Evolutionary conservation across 805 yeast genomes (phyloP).

Genomic region (Starmerella sp.): DNA sequence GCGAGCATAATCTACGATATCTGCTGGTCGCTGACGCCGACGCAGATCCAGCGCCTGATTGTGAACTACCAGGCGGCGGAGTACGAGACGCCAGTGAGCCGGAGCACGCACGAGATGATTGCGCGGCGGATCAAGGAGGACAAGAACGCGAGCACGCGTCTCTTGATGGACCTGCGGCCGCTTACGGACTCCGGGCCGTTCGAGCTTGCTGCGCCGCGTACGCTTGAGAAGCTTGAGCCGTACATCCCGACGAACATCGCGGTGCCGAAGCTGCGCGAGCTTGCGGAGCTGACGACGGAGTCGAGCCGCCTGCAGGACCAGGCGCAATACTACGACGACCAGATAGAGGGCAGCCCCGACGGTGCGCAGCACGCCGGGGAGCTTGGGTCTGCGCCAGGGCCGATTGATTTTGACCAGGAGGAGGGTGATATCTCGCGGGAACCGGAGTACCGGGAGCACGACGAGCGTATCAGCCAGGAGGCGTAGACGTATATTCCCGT

Average conservation of each 20-base stretch:
- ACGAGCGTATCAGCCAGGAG: not conserved
- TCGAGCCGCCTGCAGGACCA: slow-evolving; percentile 16
- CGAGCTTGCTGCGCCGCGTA: slow-evolving; percentile 40
- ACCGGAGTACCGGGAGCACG: not conserved
- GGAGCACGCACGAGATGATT: slow-evolving; percentile 65
- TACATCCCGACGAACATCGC: slow-evolving; percentile 92
- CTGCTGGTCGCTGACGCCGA: slow-evolving; percentile 85
- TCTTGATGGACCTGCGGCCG: slow-evolving; percentile 33
- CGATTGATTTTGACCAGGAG: not conserved
- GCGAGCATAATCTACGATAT: slow-evolving; percentile 87
- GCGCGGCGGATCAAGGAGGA: slow-evolving; percentile 37
- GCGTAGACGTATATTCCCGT: not conserved
- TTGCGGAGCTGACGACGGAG: slow-evolving; percentile 56
- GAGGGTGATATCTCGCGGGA: not conserved
- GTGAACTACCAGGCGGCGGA: slow-evolving; percentile 85
- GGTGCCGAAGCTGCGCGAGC: slow-evolving; percentile 76
- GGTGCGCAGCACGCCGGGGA: not conserved
- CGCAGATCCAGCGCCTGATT: slow-evolving; percentile 88
- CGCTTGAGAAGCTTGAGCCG: slow-evolving; percentile 52
- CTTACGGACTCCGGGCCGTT: slow-evolving; percentile 33
- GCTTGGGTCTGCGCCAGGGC: not conserved
- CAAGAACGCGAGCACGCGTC: slow-evolving; percentile 35
- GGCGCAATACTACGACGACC: slow-evolving; percentile 1
- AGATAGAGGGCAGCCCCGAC: not conserved
- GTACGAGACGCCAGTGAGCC: slow-evolving; percentile 84